A percentile compares a stretch with the other conserved stretches of the same genome.
Evolutionary conservation across 2,329 filamentous ascomycete genomes (phyloP).

Genomic region (Pseudogymnoascus sp.): DNA sequence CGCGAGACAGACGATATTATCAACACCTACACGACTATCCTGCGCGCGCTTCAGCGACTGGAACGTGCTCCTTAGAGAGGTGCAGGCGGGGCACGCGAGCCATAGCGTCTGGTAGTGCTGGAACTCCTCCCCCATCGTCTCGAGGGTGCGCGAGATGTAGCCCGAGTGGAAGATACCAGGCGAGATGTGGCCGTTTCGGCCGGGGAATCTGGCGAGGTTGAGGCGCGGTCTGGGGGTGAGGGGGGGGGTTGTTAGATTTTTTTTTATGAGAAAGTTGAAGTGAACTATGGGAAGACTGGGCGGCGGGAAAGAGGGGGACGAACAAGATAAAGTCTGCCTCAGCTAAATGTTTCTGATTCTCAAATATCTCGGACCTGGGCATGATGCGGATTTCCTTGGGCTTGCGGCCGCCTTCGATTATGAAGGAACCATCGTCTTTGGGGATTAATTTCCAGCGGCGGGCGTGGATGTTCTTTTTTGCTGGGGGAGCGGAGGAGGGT

Average conservation of each 20-base stretch:
- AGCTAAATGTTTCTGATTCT: background rate
- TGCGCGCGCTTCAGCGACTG: background rate
- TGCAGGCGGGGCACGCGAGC: conserved; percentile 19
- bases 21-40: conserved; percentile 13
- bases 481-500: background rate
- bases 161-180: background rate
- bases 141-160: conserved; percentile 24
- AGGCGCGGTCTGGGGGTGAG: background rate
- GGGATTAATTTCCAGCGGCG: background rate
- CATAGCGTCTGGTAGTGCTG: conserved; percentile 22
- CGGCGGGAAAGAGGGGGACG: background rate
- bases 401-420: background rate
- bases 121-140: conserved; percentile 23
- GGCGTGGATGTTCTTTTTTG: background rate
- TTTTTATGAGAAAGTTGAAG: too few species aligned
- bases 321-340: background rate
- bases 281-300: too few species aligned
- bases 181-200: background rate
- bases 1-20: conserved; percentile 25
- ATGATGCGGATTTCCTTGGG: too few species aligned
- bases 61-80: conserved; percentile 12
- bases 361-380: too few species aligned
- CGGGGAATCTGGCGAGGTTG: background rate
- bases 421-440: background rate
- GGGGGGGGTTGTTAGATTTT: too few species aligned